A percentile compares a stretch with the other conserved stretches of the same genome.
phyloP scores from a whole-genome alignment of 306 rosid species.

The Cicer cuneatum region DNA sequence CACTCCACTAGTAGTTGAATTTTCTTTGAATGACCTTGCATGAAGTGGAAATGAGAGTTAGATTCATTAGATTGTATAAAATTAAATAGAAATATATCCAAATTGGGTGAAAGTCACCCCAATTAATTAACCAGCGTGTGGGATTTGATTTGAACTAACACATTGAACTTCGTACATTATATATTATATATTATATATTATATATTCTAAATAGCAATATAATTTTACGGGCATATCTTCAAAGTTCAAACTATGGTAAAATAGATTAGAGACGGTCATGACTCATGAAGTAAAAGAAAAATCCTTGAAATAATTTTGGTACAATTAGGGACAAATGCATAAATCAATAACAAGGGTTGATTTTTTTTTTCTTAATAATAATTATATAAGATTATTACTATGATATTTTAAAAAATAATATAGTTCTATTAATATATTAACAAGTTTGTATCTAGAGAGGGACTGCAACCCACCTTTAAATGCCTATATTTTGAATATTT shows the following conservation, averaged over 20 bases:
- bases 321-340: too few relatives aligned
- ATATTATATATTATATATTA: too few relatives aligned
- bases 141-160: background rate
- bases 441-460: too few relatives aligned
- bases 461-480: too few relatives aligned
- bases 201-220: background rate
- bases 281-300: background rate
- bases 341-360: too few relatives aligned
- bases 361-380: too few relatives aligned
- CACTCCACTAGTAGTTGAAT: slow-evolving; percentile 28
- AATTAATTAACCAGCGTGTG: slow-evolving; percentile 3
- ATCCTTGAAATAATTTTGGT: too few relatives aligned
- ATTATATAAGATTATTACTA: too few relatives aligned
- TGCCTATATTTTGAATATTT: too few relatives aligned
- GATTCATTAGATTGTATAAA: background rate
- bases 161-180: background rate
- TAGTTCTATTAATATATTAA: too few relatives aligned
- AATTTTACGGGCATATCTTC: background rate
- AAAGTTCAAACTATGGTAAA: background rate
- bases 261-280: background rate
- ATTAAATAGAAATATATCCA: background rate
- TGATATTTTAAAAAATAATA: too few relatives aligned
- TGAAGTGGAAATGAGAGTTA: background rate
- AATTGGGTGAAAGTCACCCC: background rate
- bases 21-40: slow-evolving; percentile 12